Evolutionary conservation across 345 rosid genomes (phyloP), one percentile per base, ranked within the genome.

Genomic region (Eucalyptus albens): DNA sequence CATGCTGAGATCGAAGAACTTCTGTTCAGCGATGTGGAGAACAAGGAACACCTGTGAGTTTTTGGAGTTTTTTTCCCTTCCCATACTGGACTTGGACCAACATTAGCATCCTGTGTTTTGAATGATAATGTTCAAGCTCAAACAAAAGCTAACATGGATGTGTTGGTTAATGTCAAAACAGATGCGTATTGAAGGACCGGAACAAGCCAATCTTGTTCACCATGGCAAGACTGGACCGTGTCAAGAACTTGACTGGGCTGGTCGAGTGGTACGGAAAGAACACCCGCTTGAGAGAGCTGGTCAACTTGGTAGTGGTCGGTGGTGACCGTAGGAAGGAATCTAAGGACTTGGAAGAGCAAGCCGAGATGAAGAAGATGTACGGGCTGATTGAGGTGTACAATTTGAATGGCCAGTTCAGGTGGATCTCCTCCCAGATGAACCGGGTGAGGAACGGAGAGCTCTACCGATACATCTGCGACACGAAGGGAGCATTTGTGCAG

Each of bases 211-310:
- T 97, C 80, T 89, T 97, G 53, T 97, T 97, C 92, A 97, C 99
- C 13, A 97, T 97, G 99, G 99, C 99, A 33, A 94, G 99, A 93
- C 94, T 97, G 26, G 99, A 97, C 93, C 97, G 99, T 59, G 99
- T 97, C 22, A 97, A 97, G 95, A 97, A 97, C 88, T 91, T 97
- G 86, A 50, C 95, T 0, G 99, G 99, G 69, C 98, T 97, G 40
- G 99, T 97, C 11, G 99, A 97, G 90, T 97, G 99, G 99, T 97
- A 97, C 31, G 99, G 98, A 9, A 96, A 96, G 95, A 97, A 96
- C 85, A 81, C 90, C 2, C 93, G 90, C 90, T 91, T 97, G 2
- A 96, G 99, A 4, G 97, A 96, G 86, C 91, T 96, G 33, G 98
- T 90, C 47, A 97, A 97, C 95, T 94, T 97, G 42, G 99, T 97